Evolutionary conservation across 768 basidiomycete species (phyloP).

Genomic region (Tricholoma bakamatsutake): DNA sequence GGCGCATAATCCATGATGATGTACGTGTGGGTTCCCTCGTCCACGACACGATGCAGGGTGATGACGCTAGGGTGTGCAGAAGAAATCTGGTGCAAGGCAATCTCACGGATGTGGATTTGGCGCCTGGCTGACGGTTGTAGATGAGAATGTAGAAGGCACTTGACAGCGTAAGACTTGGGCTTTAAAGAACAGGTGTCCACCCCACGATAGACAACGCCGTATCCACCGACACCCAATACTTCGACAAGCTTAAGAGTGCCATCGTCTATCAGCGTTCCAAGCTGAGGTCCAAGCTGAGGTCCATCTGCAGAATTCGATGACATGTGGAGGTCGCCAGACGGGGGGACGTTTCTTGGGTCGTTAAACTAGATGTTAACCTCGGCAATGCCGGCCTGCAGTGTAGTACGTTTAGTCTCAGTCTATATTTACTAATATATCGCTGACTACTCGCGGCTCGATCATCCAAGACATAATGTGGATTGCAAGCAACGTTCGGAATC

Average conservation of each 20-base stretch:
- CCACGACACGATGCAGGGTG: constrained; percentile 82
- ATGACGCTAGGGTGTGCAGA: constrained; percentile 78
- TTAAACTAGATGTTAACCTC: neutral
- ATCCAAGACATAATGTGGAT: neutral
- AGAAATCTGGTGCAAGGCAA: constrained; percentile 70
- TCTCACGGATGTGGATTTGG: constrained; percentile 83
- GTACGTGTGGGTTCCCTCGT: constrained; percentile 76
- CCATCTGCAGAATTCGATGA: constrained; percentile 21
- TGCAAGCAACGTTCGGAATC: neutral
- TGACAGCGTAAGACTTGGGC: constrained; percentile 74
- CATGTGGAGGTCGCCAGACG: constrained; percentile 3
- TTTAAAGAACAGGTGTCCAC: constrained; percentile 50
- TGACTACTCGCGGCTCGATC: neutral
- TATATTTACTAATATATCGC: neutral
- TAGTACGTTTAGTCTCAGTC: neutral
- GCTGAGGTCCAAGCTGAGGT: constrained; percentile 60
- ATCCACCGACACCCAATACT: constrained; percentile 89
- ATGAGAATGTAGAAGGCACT: constrained; percentile 67
- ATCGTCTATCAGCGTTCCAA: constrained; percentile 81
- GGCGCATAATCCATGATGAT: constrained; percentile 92
- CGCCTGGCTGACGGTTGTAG: constrained; percentile 50
- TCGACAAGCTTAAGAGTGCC: constrained; percentile 78
- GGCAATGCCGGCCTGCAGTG: no score
- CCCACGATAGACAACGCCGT: constrained; percentile 92
- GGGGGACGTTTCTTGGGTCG: neutral